These are phyloP conservation scores for Penicillium sp. DNA, from an alignment of 2,329 filamentous ascomycete species.

Conservation along the genomic window DNA sequence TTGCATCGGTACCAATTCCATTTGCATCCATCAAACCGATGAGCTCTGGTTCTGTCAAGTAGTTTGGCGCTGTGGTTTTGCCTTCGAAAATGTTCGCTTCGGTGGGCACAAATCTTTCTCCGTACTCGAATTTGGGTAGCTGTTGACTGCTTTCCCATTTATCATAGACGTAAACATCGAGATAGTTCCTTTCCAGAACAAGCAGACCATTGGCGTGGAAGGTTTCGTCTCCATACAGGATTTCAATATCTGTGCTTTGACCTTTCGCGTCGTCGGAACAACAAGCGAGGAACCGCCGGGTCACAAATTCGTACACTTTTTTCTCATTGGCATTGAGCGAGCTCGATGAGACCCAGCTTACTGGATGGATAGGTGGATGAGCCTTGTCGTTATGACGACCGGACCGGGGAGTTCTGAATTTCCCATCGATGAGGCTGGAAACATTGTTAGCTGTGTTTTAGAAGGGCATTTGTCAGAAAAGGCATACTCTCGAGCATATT, in stretches of 20 bases:
- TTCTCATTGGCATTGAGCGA: slow-evolving; percentile 66
- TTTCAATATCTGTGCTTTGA: slow-evolving; percentile 78
- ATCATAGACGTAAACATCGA: slow-evolving; percentile 94
- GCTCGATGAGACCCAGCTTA: slow-evolving; percentile 71
- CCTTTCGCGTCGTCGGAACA: slow-evolving; percentile 94
- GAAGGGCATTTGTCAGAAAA: background rate
- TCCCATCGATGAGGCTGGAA: slow-evolving; percentile 65
- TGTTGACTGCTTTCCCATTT: slow-evolving; percentile 89
- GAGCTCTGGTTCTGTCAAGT: slow-evolving; percentile 91
- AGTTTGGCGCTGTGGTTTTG: slow-evolving; percentile 80
- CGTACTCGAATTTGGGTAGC: slow-evolving; percentile 74
- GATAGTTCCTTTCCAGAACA: slow-evolving; percentile 85
- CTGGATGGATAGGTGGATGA: slow-evolving; percentile 94
- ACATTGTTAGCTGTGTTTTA: background rate
- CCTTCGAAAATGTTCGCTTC: slow-evolving; percentile 89
- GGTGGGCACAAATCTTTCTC: slow-evolving; percentile 81
- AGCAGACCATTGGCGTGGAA: slow-evolving; percentile 83
- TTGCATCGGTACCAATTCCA: slow-evolving; percentile 96
- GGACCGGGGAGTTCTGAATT: slow-evolving; percentile 76
- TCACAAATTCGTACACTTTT: slow-evolving; percentile 88
- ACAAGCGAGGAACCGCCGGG: slow-evolving; percentile 87
- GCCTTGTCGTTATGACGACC: slow-evolving; percentile 93
- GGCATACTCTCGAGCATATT: slow-evolving; percentile 67
- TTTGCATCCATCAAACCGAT: slow-evolving; percentile 98
- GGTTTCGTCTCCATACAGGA: slow-evolving; percentile 77